Evolutionary conservation across 352 stramenopile species (phyloP).

Genomic region (Thraustochytrium sp.): DNA sequence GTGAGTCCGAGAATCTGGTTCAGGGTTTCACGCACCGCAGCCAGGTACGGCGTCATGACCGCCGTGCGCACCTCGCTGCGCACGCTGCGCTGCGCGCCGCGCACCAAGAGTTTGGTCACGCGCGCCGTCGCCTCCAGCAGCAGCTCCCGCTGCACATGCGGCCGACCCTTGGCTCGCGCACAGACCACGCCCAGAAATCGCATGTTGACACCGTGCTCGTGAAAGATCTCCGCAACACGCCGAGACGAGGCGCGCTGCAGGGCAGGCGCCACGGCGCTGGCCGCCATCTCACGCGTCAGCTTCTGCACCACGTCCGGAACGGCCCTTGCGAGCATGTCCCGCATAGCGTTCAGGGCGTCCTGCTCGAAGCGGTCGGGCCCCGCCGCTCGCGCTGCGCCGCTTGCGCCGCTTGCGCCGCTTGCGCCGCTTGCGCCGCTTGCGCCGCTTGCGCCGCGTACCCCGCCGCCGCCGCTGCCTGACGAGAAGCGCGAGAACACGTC

Average conservation of each 20-base stretch:
- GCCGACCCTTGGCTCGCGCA: neutral
- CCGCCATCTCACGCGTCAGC: neutral
- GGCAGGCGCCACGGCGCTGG: neutral
- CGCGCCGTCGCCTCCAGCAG: neutral
- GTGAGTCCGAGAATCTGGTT: conserved; percentile 3
- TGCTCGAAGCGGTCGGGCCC: neutral
- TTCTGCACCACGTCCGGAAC: neutral
- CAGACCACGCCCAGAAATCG: conserved; percentile 12
- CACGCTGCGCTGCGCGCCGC: neutral
- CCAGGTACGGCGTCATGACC: neutral
- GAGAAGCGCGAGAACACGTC: conserved; percentile 19
- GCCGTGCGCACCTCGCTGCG: neutral
- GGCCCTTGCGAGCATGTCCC: neutral
- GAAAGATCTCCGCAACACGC: neutral
- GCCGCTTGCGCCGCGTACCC: too few relatives aligned
- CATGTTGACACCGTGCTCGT: conserved; percentile 26
- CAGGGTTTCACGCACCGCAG: neutral
- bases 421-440: too few relatives aligned
- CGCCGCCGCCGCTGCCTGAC: neutral
- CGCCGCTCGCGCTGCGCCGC: too few relatives aligned
- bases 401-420: too few relatives aligned
- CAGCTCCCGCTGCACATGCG: neutral
- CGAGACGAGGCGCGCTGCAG: neutral
- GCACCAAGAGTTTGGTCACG: neutral
- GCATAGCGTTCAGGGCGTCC: neutral